These are phyloP conservation scores for Trichoderma endophyticum DNA, from an alignment of 2,329 filamentous ascomycete species.

Conservation along the genomic window DNA sequence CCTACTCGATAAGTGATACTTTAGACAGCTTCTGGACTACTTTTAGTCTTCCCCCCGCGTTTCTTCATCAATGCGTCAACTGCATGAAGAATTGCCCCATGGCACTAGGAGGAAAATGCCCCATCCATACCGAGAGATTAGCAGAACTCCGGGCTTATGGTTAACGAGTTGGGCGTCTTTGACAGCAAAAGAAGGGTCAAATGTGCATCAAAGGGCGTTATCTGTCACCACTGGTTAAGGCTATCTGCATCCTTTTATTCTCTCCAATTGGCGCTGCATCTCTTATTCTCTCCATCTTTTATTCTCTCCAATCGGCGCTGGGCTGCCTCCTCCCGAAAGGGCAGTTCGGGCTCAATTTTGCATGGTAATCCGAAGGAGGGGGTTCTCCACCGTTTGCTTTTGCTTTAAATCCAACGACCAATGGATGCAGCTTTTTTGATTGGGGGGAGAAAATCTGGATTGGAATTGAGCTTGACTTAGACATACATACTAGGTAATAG, in stretches of 20 bases:
- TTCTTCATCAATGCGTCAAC: neutral
- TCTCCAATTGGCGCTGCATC: neutral
- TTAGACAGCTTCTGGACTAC: neutral
- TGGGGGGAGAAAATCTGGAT: too few relatives aligned
- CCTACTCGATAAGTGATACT: neutral
- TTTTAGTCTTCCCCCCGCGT: neutral
- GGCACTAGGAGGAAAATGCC: neutral
- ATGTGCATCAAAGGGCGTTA: neutral
- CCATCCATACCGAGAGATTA: too few relatives aligned
- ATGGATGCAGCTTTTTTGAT: neutral
- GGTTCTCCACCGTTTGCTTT: neutral
- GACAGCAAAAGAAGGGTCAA: neutral
- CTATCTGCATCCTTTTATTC: neutral
- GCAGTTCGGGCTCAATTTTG: neutral
- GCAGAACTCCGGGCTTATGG: neutral
- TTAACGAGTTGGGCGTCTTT: neutral
- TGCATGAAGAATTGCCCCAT: neutral
- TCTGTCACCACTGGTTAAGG: neutral
- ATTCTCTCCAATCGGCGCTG: neutral
- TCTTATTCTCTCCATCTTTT: neutral
- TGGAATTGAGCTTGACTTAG: too few relatives aligned
- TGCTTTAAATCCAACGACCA: neutral
- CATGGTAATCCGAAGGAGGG: constrained; percentile 1
- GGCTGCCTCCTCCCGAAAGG: neutral
- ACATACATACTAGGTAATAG: too few relatives aligned